A percentile compares a stretch with the other conserved stretches of the same genome.
These are phyloP conservation scores for Chlorophyllum brunneum DNA, from an alignment of 768 basidiomycete genomes.

Conservation along the genomic window DNA sequence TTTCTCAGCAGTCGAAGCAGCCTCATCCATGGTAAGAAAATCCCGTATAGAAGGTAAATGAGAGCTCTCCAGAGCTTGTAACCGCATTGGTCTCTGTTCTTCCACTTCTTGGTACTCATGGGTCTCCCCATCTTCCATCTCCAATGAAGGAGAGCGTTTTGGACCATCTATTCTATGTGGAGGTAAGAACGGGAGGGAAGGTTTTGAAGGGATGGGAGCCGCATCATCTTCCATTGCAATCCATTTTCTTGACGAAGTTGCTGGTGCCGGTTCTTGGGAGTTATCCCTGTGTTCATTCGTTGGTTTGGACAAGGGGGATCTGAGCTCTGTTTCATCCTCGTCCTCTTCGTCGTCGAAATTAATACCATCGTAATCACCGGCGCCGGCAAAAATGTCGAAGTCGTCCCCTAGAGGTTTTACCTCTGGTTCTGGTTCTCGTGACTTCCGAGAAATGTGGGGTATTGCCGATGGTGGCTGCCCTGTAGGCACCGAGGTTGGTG, in stretches of 20 bases:
- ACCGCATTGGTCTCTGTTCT: constrained; percentile 37
- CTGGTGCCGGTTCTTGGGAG: not conserved
- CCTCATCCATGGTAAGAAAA: constrained; percentile 74
- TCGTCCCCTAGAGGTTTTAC: constrained; percentile 48
- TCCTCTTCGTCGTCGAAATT: constrained; percentile 52
- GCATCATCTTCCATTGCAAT: constrained; percentile 14
- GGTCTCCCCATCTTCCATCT: constrained; percentile 23
- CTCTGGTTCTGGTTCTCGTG: constrained; percentile 24
- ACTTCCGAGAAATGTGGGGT: not conserved
- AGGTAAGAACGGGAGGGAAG: not conserved
- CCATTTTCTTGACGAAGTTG: constrained; percentile 12
- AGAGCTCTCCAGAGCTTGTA: constrained; percentile 77
- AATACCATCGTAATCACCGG: constrained; percentile 77
- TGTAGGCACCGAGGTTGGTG: constrained; percentile 8
- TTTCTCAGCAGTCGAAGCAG: constrained; percentile 61
- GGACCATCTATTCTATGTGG: not conserved
- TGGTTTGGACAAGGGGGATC: not conserved
- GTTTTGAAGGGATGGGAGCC: not conserved
- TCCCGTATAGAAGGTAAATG: constrained; percentile 80
- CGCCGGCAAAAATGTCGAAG: constrained; percentile 85
- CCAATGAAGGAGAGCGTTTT: constrained; percentile 12
- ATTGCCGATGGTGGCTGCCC: constrained; percentile 8
- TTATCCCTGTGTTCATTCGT: not conserved
- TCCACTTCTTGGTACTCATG: constrained; percentile 42
- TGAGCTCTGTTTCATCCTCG: constrained; percentile 26